Conservation (phyloP, 2,329 filamentous ascomycete genomes). For the Xylaria multiplex region DNA sequence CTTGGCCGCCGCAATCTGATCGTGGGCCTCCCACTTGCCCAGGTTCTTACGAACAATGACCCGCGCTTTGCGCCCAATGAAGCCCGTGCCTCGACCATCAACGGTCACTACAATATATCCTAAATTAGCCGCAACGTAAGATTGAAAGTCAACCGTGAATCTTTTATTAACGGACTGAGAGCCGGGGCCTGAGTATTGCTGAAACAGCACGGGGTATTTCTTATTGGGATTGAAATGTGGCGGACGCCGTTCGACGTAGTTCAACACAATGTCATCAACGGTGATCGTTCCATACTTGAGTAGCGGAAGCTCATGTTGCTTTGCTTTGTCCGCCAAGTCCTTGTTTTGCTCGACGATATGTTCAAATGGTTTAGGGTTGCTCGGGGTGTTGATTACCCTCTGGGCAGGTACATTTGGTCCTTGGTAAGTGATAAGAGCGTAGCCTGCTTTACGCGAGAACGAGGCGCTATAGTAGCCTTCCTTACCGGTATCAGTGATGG, state of each 20-base stretch:
- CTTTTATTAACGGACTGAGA: constrained; percentile 85
- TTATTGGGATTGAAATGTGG: constrained; percentile 86
- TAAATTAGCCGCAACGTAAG: constrained; percentile 83
- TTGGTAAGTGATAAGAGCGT: constrained; percentile 82
- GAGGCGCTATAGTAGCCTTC: constrained; percentile 84
- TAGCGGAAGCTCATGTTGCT: constrained; percentile 82
- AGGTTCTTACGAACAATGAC: constrained; percentile 85
- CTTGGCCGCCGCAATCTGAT: constrained; percentile 91
- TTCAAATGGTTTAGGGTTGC: constrained; percentile 70
- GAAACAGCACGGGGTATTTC: constrained; percentile 93
- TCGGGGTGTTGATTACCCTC: constrained; percentile 85
- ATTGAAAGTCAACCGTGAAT: constrained; percentile 88
- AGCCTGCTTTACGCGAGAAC: constrained; percentile 85
- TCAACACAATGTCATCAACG: constrained; percentile 79
- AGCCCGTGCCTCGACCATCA: constrained; percentile 92
- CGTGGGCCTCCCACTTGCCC: constrained; percentile 83
- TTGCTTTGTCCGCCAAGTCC: constrained; percentile 72
- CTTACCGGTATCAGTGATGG: constrained; percentile 77
- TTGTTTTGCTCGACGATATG: constrained; percentile 82
- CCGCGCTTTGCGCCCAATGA: constrained; percentile 83
- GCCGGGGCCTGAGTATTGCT: constrained; percentile 93
- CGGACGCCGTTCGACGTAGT: constrained; percentile 84
- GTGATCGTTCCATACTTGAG: constrained; percentile 84
- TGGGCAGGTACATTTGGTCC: constrained; percentile 92
- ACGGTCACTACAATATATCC: constrained; percentile 96